Evolutionary conservation across 805 yeast species (phyloP).

Genomic region (Cyberlindnera mrakii): DNA sequence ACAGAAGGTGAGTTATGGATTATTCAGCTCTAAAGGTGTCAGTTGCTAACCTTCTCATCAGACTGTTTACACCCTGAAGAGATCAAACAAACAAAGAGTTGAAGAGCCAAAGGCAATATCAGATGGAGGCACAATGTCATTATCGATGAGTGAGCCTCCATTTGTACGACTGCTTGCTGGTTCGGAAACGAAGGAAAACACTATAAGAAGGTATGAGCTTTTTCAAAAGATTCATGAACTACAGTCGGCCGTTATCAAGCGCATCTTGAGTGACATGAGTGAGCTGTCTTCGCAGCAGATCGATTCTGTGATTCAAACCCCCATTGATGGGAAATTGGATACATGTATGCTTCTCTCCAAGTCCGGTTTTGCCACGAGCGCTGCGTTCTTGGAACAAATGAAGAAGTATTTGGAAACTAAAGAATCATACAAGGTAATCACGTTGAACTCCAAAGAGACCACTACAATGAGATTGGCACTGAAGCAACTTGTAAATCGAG

Average conservation of each 20-base stretch:
- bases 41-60: neutral
- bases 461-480: conserved; percentile 21
- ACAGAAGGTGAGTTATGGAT: too few species aligned
- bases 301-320: conserved; percentile 2
- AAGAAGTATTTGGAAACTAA: conserved; percentile 5
- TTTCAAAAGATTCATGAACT: conserved; percentile 8
- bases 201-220: conserved; percentile 11
- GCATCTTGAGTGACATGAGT: conserved; percentile 14
- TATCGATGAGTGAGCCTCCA: conserved; percentile 3
- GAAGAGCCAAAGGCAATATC: neutral
- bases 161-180: conserved; percentile 17
- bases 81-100: conserved; percentile 9
- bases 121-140: conserved; percentile 14
- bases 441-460: conserved; percentile 21
- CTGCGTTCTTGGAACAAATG: conserved; percentile 12
- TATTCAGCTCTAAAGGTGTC: too few species aligned
- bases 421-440: conserved; percentile 9
- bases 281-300: conserved; percentile 11
- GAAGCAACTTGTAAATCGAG: conserved; percentile 16
- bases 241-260: conserved; percentile 11
- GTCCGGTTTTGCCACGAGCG: conserved; percentile 18
- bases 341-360: conserved; percentile 16
- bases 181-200: conserved; percentile 11
- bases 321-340: conserved; percentile 7
- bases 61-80: conserved; percentile 18